Conservation (phyloP, 306 rosid genomes). For the Neltuma alba region DNA sequence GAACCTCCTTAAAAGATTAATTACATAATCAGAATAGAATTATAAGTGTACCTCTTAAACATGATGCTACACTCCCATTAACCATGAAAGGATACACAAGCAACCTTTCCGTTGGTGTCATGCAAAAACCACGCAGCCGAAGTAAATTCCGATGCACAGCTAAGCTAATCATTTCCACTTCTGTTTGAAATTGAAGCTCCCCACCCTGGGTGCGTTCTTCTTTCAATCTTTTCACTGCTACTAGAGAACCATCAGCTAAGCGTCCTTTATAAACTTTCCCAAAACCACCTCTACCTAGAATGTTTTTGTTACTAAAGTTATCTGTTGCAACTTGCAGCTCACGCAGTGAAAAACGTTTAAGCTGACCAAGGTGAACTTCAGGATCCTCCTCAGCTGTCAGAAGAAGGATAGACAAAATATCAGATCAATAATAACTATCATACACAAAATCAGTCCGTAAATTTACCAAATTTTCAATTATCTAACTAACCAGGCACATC, state of each 20-base stretch:
- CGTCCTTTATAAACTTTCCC: conserved; percentile 97
- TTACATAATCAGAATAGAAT: neutral
- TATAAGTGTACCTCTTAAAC: conserved; percentile 73
- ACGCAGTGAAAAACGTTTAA: conserved; percentile 84
- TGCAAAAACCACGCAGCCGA: conserved; percentile 90
- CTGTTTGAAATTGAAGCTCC: conserved; percentile 94
- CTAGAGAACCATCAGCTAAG: conserved; percentile 83
- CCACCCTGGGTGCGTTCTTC: conserved; percentile 90
- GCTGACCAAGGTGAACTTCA: conserved; percentile 95
- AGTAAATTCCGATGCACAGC: conserved; percentile 97
- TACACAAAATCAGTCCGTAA: neutral
- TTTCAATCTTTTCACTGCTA: conserved; percentile 94
- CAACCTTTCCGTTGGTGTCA: conserved; percentile 97
- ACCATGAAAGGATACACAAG: conserved; percentile 93
- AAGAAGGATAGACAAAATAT: conserved; percentile 29
- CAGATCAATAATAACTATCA: conserved; percentile 27
- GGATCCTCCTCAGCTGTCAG: conserved; percentile 92
- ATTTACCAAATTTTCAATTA: conserved; percentile 10
- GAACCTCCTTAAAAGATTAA: neutral
- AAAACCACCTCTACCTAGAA: conserved; percentile 95
- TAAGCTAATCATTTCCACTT: conserved; percentile 96
- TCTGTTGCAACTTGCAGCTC: conserved; percentile 96
- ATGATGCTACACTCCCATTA: conserved; percentile 96
- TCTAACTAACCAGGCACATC: conserved; percentile 92
- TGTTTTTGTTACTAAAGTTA: conserved; percentile 73